Evolutionary conservation across 495 filamentous ascomycete species (phyloP), one percentile per base, ranked within the genome.

Genomic region (Hypoxylon crocopeplum): DNA sequence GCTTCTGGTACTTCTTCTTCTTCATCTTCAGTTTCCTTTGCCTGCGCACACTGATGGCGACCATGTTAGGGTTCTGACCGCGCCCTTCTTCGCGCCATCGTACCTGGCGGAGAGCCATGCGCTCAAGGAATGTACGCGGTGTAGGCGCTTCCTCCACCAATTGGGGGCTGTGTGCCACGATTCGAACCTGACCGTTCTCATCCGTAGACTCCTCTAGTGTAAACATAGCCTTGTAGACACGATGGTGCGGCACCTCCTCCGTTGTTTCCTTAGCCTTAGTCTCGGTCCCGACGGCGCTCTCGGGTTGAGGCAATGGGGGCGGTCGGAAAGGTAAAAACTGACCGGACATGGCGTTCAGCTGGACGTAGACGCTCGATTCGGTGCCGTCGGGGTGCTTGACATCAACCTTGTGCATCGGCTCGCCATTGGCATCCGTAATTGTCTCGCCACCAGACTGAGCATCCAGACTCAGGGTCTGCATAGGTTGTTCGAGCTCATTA

Each of bases 1-100:
- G 81, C 85, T 98, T 98, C 93, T 97, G 98, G 74, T 96, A 95
- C 85, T 98, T 98, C 80, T 98, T 93, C 82, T 98, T 98, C 90
- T 98, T 98, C 93, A 98, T 98, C 85, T 93, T 96, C 71, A 93
- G 76, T 76, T 90, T 91, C 67, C 92, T 81, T 59, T 92, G 88
- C 74, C 95, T 82, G 75, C 86, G 88, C 54, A 97, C 94, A 73
- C 90, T 94, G 65, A 99, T 89, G 13, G 86, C 78, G 22, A 84
- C 75, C 79, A 82, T 79, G 62, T 76, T 74, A 19, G 67, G 68
- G 32, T 64, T 62, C 44, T 74, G 71, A 22, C 69, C 62, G 19
- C 72, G 71, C 11, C 71, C 67, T 13, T 73, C 73, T 25, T 80
- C 77, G 46, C 82, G 79, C 59, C 69, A 76, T 15, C 75, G 74